Conservation (phyloP, 2,329 filamentous ascomycete genomes). For the Capronia coronata region DNA sequence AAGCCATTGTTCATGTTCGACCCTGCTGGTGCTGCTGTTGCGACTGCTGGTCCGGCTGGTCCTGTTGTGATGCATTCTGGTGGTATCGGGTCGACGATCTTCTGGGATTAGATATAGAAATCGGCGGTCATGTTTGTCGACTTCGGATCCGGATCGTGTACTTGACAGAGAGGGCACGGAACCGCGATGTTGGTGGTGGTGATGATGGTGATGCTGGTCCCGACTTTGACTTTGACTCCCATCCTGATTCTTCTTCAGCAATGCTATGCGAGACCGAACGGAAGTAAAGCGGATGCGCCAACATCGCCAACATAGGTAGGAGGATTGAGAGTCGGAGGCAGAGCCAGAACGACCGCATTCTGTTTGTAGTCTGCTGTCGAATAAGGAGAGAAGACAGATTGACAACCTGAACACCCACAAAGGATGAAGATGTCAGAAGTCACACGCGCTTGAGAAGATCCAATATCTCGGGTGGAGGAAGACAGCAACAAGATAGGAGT, state of each 20-base stretch:
- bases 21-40: not conserved
- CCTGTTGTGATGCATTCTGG: too few species aligned
- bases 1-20: slow-evolving; percentile 21
- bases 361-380: slow-evolving; percentile 7
- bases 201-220: not conserved
- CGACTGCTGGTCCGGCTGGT: not conserved
- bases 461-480: too few species aligned
- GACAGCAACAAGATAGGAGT: too few species aligned
- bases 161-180: slow-evolving; percentile 5
- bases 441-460: too few species aligned
- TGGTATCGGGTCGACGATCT: too few species aligned
- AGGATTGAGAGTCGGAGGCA: not conserved
- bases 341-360: not conserved
- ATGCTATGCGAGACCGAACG: too few species aligned
- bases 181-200: not conserved
- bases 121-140: slow-evolving; percentile 10
- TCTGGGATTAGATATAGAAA: slow-evolving; percentile 15
- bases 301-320: not conserved
- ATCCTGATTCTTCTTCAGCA: too few species aligned
- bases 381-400: slow-evolving; percentile 9
- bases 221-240: too few species aligned
- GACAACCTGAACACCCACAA: slow-evolving; percentile 3
- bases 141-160: slow-evolving; percentile 4
- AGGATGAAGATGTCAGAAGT: too few species aligned
- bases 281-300: not conserved